Percentiles rank a stretch among this genome's conserved stretches.
phyloP scores from a whole-genome alignment of 345 rosid species.

The Reutealis trisperma region DNA sequence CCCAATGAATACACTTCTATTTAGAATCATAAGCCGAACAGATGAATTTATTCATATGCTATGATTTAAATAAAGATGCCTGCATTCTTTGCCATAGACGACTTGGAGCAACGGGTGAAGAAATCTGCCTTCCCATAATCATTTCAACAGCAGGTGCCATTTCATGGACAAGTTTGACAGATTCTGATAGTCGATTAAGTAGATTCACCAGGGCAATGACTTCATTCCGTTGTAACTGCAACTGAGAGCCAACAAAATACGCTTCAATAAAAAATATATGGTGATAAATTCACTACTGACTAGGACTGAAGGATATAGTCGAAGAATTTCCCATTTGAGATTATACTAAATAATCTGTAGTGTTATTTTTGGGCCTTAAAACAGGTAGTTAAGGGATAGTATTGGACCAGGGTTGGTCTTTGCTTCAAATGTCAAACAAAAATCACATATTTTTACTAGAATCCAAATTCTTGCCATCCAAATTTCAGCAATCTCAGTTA shows the following conservation, averaged over 20 bases:
- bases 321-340: not conserved
- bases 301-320: not conserved
- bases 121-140: constrained; percentile 26
- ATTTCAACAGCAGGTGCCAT: constrained; percentile 52
- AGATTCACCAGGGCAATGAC: constrained; percentile 79
- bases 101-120: constrained; percentile 17
- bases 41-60: not conserved
- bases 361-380: not conserved
- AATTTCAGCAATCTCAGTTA: not conserved
- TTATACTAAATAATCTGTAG: too few species aligned
- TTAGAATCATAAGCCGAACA: not conserved
- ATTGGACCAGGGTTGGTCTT: not conserved
- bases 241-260: constrained; percentile 36
- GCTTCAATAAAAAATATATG: not conserved
- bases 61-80: constrained; percentile 30
- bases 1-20: not conserved
- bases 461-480: not conserved
- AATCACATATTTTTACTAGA: not conserved
- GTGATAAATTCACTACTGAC: not conserved
- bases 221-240: constrained; percentile 72
- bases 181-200: constrained; percentile 69
- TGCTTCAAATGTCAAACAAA: not conserved
- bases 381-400: not conserved
- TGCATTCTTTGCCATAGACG: constrained; percentile 40
- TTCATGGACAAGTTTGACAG: constrained; percentile 59